Conservation (phyloP, 169 alveolate species). For the Cryptosporidium sp. region DNA sequence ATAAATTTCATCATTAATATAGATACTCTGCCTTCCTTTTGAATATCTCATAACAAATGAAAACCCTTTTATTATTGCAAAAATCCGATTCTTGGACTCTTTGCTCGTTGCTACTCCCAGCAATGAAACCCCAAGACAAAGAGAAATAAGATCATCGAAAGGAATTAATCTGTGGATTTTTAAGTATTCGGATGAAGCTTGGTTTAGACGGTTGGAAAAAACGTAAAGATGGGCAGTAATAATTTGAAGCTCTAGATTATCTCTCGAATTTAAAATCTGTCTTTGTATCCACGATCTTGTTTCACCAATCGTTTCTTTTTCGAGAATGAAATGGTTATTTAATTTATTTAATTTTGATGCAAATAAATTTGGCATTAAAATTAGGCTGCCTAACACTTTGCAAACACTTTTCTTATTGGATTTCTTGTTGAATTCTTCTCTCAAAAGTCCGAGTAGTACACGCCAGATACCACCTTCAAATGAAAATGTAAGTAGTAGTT, state of each 20-base stretch:
- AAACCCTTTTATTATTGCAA: constrained; percentile 61
- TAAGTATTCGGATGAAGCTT: constrained; percentile 43
- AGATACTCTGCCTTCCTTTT: constrained; percentile 49
- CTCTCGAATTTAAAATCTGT: constrained; percentile 24
- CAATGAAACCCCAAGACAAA: constrained; percentile 52
- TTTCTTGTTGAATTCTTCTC: constrained; percentile 51
- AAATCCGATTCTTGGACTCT: constrained; percentile 46
- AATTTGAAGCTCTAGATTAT: constrained; percentile 18
- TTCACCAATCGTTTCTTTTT: constrained; percentile 69
- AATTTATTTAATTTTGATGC: not conserved
- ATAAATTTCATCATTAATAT: constrained; percentile 6
- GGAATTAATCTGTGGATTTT: constrained; percentile 51
- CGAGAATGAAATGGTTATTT: constrained; percentile 19
- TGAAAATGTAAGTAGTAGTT: constrained; percentile 29
- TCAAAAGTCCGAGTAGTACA: constrained; percentile 37
- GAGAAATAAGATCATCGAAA: constrained; percentile 39
- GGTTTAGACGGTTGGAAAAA: constrained; percentile 53
- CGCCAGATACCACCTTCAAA: constrained; percentile 76
- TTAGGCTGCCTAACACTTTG: constrained; percentile 29
- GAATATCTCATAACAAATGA: constrained; percentile 46
- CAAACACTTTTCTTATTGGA: constrained; percentile 32
- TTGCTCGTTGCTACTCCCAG: constrained; percentile 47
- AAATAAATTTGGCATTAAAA: constrained; percentile 47
- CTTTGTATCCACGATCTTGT: constrained; percentile 76
- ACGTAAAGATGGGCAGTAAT: constrained; percentile 67